These are phyloP conservation scores for Paspalum vaginatum DNA, from an alignment of 176 grass and related monocot genomes.

Conservation along the genomic window DNA sequence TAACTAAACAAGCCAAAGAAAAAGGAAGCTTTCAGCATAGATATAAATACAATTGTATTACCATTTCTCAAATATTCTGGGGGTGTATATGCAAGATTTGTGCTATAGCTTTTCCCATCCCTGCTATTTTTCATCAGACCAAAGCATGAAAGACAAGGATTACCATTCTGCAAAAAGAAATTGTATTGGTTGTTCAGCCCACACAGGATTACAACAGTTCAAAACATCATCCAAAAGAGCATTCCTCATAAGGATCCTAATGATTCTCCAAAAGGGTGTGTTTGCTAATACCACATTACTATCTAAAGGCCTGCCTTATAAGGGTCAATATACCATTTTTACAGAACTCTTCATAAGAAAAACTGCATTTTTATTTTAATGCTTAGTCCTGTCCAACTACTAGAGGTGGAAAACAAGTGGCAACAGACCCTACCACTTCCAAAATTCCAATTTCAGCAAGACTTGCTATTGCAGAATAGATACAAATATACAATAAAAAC, in stretches of 20 bases:
- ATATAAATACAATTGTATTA: constrained; percentile 41
- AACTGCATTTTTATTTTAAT: constrained; percentile 22
- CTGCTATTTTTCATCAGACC: constrained; percentile 98
- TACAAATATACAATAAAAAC: not conserved
- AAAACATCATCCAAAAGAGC: not conserved
- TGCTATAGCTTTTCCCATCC: constrained; percentile 99
- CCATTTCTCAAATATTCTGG: constrained; percentile 98
- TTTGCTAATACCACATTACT: not conserved
- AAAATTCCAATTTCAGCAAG: not conserved
- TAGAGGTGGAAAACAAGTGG: constrained; percentile 13
- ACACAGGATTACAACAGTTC: not conserved
- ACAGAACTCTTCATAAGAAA: constrained; percentile 2
- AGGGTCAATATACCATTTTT: not conserved
- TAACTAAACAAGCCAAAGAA: constrained; percentile 27
- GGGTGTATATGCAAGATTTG: constrained; percentile 96
- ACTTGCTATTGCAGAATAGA: not conserved
- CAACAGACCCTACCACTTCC: constrained; percentile 2
- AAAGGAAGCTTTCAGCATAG: not conserved
- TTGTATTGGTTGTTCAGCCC: constrained; percentile 3
- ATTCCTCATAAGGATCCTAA: not conserved
- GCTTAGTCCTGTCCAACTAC: constrained; percentile 8
- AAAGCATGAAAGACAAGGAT: constrained; percentile 94
- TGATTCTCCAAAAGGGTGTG: constrained; percentile 4
- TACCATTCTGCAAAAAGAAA: constrained; percentile 71
- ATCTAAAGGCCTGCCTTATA: not conserved